Base-by-base conservation (phyloP, 2,329 filamentous ascomycete species). In the Hortaea werneckii region DNA sequence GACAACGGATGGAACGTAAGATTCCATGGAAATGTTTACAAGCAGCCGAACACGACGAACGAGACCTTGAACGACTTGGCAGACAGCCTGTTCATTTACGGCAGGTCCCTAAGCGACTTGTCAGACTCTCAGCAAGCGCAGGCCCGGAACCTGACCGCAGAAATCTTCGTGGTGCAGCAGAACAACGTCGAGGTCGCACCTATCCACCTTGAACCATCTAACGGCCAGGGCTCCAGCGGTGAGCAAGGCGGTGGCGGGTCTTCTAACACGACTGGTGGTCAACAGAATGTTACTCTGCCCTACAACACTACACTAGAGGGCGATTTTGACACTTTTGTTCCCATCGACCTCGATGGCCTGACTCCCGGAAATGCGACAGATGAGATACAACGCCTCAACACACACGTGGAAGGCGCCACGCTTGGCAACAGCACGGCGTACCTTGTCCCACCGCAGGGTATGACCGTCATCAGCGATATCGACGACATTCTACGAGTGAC, bases 401-500 rank as follows among this genome's bases (percentile, higher is more conserved):
- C 85, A 28, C 81, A 82, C 57, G 74, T 80, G 3, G 74, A 82
- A 45, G 81, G 80, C 4, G 59, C 62, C 5, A 79, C 78, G 1
- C 77, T 75, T 1, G 85, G 85, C 44, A 89, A 89, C 56, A 76
- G 81, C 5, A 89, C 85, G 1, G 82, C 83, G 0, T 89, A 86
- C 58, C 75, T 89, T 1, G 83, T 89, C 0, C 85, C 85, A 0
- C 69, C 78, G 0, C 69, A 73, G 10, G 85, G 85, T 12, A 65
- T 87, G 20, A 88, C 85, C 1, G 72, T 89, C 49, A 69, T 89
- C 54, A 85, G 80, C 1, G 85, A 89, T 57, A 85, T 89, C 50
- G 85, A 88, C 54, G 85, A 89, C 58, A 87, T 87, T 47, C 74
- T 88, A 0, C 79, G 85, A n/a, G 68, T 88, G 1, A 89, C 85